Evolutionary conservation across 2,329 filamentous ascomycete species (phyloP), one percentile per base, ranked within the genome.

Genomic region (Claviceps sp.): DNA sequence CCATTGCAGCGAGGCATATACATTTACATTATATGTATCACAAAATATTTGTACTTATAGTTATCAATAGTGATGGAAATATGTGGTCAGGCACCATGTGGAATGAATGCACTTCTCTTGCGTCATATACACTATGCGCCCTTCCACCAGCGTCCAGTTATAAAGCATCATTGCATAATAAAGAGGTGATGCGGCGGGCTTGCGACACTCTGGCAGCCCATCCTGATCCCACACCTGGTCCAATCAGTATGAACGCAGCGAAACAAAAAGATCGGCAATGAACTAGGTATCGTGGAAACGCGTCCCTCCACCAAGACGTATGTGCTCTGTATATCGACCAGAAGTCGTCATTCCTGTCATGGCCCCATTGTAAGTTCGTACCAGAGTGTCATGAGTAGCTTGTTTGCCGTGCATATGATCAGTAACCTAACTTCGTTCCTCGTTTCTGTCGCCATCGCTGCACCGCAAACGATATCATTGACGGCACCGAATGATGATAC

Each of bases 111-210:
- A 34, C 30, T 34, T 34, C 30, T 34, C 9, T 34, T 4, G 30
- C 30, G 9, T 34, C 30, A 34, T 34, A 34, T 4, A 34, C 9
- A 34, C 30, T 4, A 4, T 34, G 9, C 30, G 30, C 4, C 30
- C 4, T 34, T 34, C 30, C 30, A 34, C 30, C 30, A 34, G 3
- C 30, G 30, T 34, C 77, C 76, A 79, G 68, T 85, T 82, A 81
- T 83, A 86, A 79, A 82, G 82, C 83, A 86, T 85, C 82, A 80
- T 68, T 85, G 81, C 83, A 83, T 18, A 86, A 83, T 18, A 86
- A 75, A 75, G 72, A 69, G 67, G 68, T 68, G 14, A 47, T 41
- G 26, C 30, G 26, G 67, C 67, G 65, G 68, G 58, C 57, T 61
- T 50, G 48, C 11, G 48, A 48, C 40, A 49, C 40, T 42, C 44